Base-by-base conservation (phyloP, 345 rosid genomes). In the Corchorus olitorius region DNA sequence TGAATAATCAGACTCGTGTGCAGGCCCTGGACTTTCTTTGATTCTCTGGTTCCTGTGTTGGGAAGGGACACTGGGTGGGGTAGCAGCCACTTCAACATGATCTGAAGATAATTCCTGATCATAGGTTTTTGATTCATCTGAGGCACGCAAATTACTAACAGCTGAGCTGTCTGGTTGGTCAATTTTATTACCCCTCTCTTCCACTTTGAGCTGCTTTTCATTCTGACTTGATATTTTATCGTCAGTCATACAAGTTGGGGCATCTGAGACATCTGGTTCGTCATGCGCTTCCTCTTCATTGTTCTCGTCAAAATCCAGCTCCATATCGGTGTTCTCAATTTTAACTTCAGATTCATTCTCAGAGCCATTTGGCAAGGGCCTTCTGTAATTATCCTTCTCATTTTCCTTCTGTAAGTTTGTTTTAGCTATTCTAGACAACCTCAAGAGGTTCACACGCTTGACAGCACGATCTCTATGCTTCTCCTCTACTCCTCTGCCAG, bases 281-380 rank as follows among this genome's bases (percentile, higher is more conserved):
- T 93, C 98, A 15, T 87, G 86, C 55, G 78, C 76, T 83, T 96
- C 99, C 45, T 91, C 97, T 76, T 93, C 97, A 63, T 78, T 62
- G 71, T 88, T 87, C 87, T 96, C 99, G 77, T 91, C 84, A 83
- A 96, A 96, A 87, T 96, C 94, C 81, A 96, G 99, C 79, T 96
- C 99, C 99, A 96, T 93, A 78, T 96, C 98, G 3, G 89, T 91
- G 85, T 93, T 92, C 83, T 96, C 97, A 52, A 93, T 92, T 83
- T 93, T 92, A 65, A 96, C 94, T 73, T 96, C 98, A 72, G 98
- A 83, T 81, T 92, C 88, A 75, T 90, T 91, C 87, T 93, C 94
- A 53, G 88, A 82, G 72, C 84, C 83, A 75, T 81, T 88, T 69
- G 97, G 91, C 83, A 87, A 79, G 46, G 92, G 97, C 83, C 98